Conservation (phyloP, 495 filamentous ascomycete genomes). For the Bacidia rubella region DNA sequence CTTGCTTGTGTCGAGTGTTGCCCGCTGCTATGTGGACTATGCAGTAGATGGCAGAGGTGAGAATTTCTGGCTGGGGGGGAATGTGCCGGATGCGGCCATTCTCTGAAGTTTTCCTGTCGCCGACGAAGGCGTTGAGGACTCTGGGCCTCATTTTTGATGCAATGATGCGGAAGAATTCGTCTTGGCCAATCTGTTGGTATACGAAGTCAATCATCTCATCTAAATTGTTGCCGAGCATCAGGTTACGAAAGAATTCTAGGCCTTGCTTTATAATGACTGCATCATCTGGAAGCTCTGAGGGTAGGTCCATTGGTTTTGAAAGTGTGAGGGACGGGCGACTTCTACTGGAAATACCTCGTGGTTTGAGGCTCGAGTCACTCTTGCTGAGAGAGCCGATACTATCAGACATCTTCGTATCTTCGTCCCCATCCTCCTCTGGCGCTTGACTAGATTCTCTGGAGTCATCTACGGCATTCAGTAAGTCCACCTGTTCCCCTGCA, state of each 20-base stretch:
- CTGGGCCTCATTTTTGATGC: constrained; percentile 55
- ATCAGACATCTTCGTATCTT: constrained; percentile 52
- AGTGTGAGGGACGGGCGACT: constrained; percentile 1
- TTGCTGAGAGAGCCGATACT: constrained; percentile 28
- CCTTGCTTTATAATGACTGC: constrained; percentile 81
- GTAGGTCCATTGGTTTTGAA: constrained; percentile 21
- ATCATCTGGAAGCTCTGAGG: constrained; percentile 52
- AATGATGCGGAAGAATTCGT: constrained; percentile 62
- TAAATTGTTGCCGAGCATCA: constrained; percentile 57
- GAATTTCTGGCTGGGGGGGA: constrained; percentile 55
- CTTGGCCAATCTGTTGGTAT: constrained; percentile 61
- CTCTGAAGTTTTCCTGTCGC: constrained; percentile 16
- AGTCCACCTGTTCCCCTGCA: constrained; percentile 48
- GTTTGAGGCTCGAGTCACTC: constrained; percentile 9
- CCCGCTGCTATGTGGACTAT: constrained; percentile 79
- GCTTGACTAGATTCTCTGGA: constrained; percentile 18
- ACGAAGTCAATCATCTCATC: constrained; percentile 73
- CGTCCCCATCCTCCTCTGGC: constrained; percentile 42
- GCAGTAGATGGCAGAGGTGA: constrained; percentile 59
- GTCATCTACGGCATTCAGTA: constrained; percentile 44
- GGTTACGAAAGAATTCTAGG: constrained; percentile 74
- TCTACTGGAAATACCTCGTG: neutral
- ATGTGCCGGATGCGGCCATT: constrained; percentile 16
- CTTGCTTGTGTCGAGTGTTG: constrained; percentile 56
- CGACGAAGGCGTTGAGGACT: constrained; percentile 27